These are phyloP conservation scores for Mesotaenium endlicherianum DNA, from an alignment of 139 green algal species.

Conservation along the genomic window DNA sequence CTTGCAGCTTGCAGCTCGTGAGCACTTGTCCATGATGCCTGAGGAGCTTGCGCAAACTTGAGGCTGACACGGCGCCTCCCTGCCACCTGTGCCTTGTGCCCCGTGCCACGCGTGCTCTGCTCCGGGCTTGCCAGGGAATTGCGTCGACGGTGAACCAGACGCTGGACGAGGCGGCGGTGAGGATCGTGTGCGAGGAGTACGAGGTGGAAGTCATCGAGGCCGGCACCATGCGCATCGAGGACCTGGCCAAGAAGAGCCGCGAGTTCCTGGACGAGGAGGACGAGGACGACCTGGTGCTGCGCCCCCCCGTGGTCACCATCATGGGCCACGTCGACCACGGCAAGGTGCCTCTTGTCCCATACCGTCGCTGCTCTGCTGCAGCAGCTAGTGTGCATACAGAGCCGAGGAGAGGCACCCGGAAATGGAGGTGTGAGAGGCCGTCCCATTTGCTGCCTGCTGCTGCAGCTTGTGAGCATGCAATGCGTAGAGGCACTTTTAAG, in stretches of 20 bases:
- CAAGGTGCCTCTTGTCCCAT: constrained; percentile 62
- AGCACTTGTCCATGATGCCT: too few relatives aligned
- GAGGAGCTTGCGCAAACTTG: too few relatives aligned
- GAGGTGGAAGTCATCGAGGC: constrained; percentile 64
- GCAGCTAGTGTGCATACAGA: constrained; percentile 48
- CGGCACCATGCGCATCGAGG: constrained; percentile 51
- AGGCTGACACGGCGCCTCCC: too few relatives aligned
- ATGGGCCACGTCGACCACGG: constrained; percentile 99
- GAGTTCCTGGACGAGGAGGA: constrained; percentile 82
- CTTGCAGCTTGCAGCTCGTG: too few relatives aligned
- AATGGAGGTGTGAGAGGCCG: neutral
- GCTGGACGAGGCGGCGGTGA: constrained; percentile 66
- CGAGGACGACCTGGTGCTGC: constrained; percentile 66
- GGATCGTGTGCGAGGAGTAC: constrained; percentile 74
- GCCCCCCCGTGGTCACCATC: constrained; percentile 92
- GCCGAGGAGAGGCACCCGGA: constrained; percentile 67
- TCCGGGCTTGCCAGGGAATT: constrained; percentile 66
- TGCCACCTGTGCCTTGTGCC: too few relatives aligned
- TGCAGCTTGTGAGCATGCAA: too few relatives aligned
- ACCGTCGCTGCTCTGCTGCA: too few relatives aligned
- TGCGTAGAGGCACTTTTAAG: too few relatives aligned
- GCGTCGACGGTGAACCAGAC: constrained; percentile 85
- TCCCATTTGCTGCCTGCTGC: too few relatives aligned
- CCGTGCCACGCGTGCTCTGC: too few relatives aligned
- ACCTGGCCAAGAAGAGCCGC: constrained; percentile 65